Conservation (phyloP, 2,329 filamentous ascomycete species). For the Exophiala mesophila region DNA sequence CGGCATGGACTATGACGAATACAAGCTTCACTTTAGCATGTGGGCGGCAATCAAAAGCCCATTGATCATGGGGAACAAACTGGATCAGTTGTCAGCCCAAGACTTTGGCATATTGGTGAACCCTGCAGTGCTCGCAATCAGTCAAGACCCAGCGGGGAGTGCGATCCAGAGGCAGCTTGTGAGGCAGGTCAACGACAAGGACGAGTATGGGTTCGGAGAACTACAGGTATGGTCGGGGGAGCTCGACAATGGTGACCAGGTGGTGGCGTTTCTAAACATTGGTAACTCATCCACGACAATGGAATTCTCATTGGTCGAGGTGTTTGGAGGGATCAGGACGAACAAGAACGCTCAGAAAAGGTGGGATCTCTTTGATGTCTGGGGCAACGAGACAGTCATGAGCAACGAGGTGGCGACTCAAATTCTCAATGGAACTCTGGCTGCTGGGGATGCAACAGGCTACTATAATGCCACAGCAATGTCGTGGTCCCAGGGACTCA, state of each 20-base stretch:
- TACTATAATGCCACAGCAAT: constrained; percentile 48
- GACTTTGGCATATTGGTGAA: constrained; percentile 45
- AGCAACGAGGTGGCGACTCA: constrained; percentile 39
- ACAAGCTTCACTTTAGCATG: constrained; percentile 43
- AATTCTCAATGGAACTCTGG: constrained; percentile 38
- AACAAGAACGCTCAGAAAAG: constrained; percentile 38
- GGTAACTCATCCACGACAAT: constrained; percentile 40
- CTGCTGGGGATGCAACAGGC: constrained; percentile 30
- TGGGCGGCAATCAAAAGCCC: constrained; percentile 48
- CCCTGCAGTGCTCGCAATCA: constrained; percentile 47
- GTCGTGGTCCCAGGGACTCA: constrained; percentile 46
- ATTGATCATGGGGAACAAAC: constrained; percentile 45
- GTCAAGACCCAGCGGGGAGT: constrained; percentile 42
- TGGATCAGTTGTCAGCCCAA: constrained; percentile 37
- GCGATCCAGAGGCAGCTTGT: constrained; percentile 44
- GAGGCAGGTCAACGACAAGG: constrained; percentile 38
- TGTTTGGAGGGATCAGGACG: constrained; percentile 46
- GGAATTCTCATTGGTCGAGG: constrained; percentile 49
- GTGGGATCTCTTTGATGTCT: constrained; percentile 54
- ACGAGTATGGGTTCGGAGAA: constrained; percentile 42
- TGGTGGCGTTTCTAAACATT: constrained; percentile 50
- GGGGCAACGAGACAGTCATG: constrained; percentile 49
- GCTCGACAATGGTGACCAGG: constrained; percentile 44
- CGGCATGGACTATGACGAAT: constrained; percentile 35
- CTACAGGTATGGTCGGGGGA: constrained; percentile 48